Evolutionary conservation across 805 yeast species (phyloP), one percentile per base, ranked within the genome.

Genomic region (Kazachstania taianensis): DNA sequence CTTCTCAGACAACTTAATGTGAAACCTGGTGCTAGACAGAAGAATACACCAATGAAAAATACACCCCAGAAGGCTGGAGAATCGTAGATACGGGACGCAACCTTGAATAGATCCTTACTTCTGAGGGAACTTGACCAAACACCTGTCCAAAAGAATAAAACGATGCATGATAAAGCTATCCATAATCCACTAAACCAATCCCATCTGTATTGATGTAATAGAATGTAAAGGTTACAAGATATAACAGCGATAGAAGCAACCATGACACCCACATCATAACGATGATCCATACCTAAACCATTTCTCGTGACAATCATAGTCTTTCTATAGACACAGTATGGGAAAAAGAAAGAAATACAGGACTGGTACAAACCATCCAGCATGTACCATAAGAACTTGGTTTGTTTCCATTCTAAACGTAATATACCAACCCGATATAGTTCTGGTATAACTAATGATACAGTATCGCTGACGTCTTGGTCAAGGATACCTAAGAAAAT

Each of bases 281-380:
- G 69, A 54, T 81, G 92, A 48, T 78, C 85, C 27, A 78, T 45
- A 4, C 66, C 63, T 46, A 76, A 61, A 1, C 83, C 84, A 41
- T 73, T 73, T 31, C 53, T 55, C 7, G 71, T 61, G 28, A 70
- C 69, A 37, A 72, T 43, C 30, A 66, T 67, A 26, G 61, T 62
- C 37, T 53, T 60, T 42, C 58, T 58, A 42, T 65, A 74, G 6
- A 70, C 40, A 44, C 75, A 65, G 52, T 75, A 80, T 10, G 92
- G 89, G 67, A 78, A 79, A 61, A 75, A 82, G 61, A 73, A 82
- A 6, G 81, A 68, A 31, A 82, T 69, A 20, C 74, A 67, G 0
- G 87, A 78, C 54, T 82, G 94, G 52, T 80, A 82, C 13, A 77
- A 46, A 3, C 86, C 94, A 59, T 82, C 94, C 30, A 69, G 34